phyloP scores from a whole-genome alignment of 768 basidiomycete genomes.

The Sutorius australiensis region DNA sequence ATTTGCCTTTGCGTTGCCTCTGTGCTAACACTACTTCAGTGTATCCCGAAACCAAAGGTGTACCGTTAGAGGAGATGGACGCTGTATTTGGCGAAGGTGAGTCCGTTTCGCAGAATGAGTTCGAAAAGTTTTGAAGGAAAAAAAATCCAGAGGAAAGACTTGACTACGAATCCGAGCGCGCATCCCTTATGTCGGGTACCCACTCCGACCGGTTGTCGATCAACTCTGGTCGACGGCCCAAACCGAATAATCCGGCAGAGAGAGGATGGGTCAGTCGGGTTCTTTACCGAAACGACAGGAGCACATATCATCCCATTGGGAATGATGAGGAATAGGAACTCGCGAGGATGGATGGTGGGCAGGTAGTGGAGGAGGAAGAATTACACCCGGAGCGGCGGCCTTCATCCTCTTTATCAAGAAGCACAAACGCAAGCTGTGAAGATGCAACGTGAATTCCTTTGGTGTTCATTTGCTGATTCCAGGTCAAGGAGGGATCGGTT shows the following conservation, averaged over 20 bases:
- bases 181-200: conserved; percentile 46
- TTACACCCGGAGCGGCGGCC: conserved; percentile 11
- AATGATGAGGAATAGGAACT: conserved; percentile 52
- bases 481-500: conserved; percentile 4
- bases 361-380: conserved; percentile 27
- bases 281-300: conserved; percentile 41
- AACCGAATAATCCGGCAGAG: conserved; percentile 17
- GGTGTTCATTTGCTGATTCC: background rate
- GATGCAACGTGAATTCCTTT: conserved; percentile 6
- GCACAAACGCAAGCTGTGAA: conserved; percentile 5
- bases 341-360: conserved; percentile 45
- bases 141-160: conserved; percentile 47
- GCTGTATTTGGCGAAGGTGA: conserved; percentile 83
- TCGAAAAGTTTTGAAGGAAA: conserved; percentile 14
- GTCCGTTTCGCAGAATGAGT: background rate
- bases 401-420: conserved; percentile 10
- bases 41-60: conserved; percentile 83
- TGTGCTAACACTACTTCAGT: conserved; percentile 40
- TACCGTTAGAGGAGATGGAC: conserved; percentile 90
- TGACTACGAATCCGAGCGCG: conserved; percentile 63
- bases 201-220: conserved; percentile 39
- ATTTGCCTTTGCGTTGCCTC: background rate
- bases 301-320: conserved; percentile 46
- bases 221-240: conserved; percentile 24
- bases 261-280: conserved; percentile 51